Evolutionary conservation across 345 rosid genomes (phyloP), one percentile per base, ranked within the genome.

Genomic region (Dipteronia sinensis): DNA sequence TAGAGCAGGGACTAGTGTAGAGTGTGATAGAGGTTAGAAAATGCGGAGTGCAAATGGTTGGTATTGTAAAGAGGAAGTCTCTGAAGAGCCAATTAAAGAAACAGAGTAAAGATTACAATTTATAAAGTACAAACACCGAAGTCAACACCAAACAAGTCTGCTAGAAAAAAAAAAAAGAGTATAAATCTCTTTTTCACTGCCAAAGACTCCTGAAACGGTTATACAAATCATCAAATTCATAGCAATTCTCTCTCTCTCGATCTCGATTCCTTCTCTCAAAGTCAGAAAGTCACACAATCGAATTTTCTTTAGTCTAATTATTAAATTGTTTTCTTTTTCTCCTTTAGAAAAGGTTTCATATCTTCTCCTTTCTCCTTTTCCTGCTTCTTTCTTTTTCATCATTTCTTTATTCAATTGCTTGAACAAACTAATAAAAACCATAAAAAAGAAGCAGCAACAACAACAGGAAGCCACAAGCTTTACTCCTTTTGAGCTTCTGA

Each of bases 81-180:
- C 1, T 3, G 42, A 63, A 59, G 22, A 46, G 8, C 55, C 27
- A 63, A 46, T n/a, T 4, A n/a, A 51, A 49, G n/a, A 51, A 51
- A 19, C 27, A 15, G 9, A 66, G 77, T 20, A 42, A 9, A 42
- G 46, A 27, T 27, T 27, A 27, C 3, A 65, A 42, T 42, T 62
- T 15, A 20, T 22, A 61, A 42, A 77, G 67, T 69, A 2, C 64
- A 49, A 72, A 29, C 73, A 59, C 64, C 74, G 78, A 86, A 82
- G 87, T 86, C 89, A 86, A 86, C 86, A 80, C 13, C 46, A 47
- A 71, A 71, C 76, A 77, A 66, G 77, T 79, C 76, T 62, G 63
- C 76, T 46, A 47, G 10, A 8, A 42, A 42, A 42, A 42, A 6
- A 3, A 42, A 42, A 7, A 8, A 42, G 10, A 23, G 65, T 34